These are phyloP conservation scores for Cardiospermum halicacabum DNA, from an alignment of 345 rosid species.

Conservation along the genomic window DNA sequence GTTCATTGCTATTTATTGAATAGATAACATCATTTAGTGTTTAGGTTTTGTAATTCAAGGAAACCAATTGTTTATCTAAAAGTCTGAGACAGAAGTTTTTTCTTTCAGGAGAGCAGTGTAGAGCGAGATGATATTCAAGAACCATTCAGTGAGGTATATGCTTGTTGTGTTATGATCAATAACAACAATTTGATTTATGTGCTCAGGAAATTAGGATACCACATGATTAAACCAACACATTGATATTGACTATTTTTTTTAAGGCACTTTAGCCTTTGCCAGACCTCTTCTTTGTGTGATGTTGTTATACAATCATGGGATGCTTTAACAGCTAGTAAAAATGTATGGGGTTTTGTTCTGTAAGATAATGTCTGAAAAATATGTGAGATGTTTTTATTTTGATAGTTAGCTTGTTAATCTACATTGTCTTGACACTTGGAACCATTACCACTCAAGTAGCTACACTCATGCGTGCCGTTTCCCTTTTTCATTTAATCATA, in stretches of 20 bases:
- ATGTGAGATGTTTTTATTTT: not conserved
- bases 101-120: constrained; percentile 83
- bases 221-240: not conserved
- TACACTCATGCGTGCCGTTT: not conserved
- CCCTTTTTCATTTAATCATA: not conserved
- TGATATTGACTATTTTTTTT: not conserved
- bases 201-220: constrained; percentile 7
- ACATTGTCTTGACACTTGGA: not conserved
- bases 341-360: not conserved
- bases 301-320: not conserved
- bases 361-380: not conserved
- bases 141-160: constrained; percentile 83
- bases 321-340: not conserved
- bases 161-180: not conserved
- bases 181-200: not conserved
- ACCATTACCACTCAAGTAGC: not conserved
- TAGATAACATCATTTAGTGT: not conserved
- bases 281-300: not conserved
- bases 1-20: constrained; percentile 21
- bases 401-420: not conserved
- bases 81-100: constrained; percentile 14
- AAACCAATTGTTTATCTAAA: constrained; percentile 3
- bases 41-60: not conserved
- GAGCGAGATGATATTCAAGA: constrained; percentile 85
- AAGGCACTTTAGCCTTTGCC: not conserved